Conservation (phyloP, 208 protist species). For the Acanthamoeba healyi region DNA sequence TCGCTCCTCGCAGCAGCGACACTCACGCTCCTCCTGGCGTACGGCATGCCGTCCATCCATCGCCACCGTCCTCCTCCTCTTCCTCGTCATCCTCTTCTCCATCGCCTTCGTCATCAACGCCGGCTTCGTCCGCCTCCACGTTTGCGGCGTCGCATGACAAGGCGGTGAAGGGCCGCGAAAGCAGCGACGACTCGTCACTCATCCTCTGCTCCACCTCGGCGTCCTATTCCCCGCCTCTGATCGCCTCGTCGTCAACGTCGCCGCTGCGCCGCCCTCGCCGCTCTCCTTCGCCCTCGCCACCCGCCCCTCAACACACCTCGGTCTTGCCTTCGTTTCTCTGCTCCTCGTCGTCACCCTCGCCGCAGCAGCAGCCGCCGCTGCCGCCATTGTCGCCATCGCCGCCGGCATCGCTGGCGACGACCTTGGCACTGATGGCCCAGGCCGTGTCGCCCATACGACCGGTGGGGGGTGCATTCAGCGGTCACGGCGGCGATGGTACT, state of each 20-base stretch:
- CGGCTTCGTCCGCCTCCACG: neutral
- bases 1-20: no score
- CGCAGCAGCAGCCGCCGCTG: no score
- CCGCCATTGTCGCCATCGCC: neutral
- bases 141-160: neutral
- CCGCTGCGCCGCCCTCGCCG: no score
- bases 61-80: no score
- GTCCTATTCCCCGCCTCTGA: neutral
- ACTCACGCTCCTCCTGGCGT: no score
- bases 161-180: neutral
- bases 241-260: neutral
- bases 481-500: neutral
- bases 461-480: neutral
- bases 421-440: neutral
- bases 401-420: neutral
- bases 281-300: no score
- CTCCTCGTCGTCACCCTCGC: no score
- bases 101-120: no score
- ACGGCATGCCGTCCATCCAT: no score
- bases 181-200: conserved; percentile 8
- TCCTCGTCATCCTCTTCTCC: no score
- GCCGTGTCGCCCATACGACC: neutral
- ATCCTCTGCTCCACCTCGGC: neutral
- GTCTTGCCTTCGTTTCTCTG: no score
- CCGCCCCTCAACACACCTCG: no score